phyloP scores from a whole-genome alignment of 2,329 filamentous ascomycete genomes.

The Achaetomium macrosporum region DNA sequence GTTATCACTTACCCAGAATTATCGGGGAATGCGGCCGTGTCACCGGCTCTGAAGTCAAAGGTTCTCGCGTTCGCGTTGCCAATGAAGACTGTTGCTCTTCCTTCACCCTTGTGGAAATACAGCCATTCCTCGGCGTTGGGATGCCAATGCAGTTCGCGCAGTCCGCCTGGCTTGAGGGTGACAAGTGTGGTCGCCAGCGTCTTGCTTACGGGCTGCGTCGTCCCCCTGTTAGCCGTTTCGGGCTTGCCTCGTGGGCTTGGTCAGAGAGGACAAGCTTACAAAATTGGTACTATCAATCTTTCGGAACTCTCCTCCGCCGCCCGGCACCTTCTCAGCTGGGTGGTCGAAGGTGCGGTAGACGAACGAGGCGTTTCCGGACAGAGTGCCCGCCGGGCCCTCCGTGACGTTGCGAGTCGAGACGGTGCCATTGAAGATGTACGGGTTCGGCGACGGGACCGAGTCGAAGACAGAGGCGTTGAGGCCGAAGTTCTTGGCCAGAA shows the following conservation, averaged over 20 bases:
- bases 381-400: conserved; percentile 40
- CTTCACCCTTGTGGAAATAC: too few relatives aligned
- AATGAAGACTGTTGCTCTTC: too few relatives aligned
- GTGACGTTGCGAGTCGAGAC: conserved; percentile 10
- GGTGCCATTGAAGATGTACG: conserved; percentile 47
- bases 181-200: conserved; percentile 62
- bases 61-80: too few relatives aligned
- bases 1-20: too few relatives aligned
- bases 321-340: conserved; percentile 50
- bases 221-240: too few relatives aligned
- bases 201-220: conserved; percentile 56
- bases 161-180: conserved; percentile 54
- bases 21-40: too few relatives aligned
- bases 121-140: too few relatives aligned
- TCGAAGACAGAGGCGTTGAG: conserved; percentile 55
- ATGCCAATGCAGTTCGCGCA: conserved; percentile 66
- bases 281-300: conserved; percentile 65
- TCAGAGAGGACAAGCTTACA: too few relatives aligned
- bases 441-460: conserved; percentile 49
- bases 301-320: conserved; percentile 54
- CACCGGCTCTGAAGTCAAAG: too few relatives aligned
- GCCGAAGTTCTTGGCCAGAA: conserved; percentile 65
- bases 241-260: too few relatives aligned
- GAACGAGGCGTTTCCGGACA: conserved; percentile 54
- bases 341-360: conserved; percentile 56